These are phyloP conservation scores for Conticribra guillardii DNA, from an alignment of 108 stramenopile genomes.

Conservation along the genomic window DNA sequence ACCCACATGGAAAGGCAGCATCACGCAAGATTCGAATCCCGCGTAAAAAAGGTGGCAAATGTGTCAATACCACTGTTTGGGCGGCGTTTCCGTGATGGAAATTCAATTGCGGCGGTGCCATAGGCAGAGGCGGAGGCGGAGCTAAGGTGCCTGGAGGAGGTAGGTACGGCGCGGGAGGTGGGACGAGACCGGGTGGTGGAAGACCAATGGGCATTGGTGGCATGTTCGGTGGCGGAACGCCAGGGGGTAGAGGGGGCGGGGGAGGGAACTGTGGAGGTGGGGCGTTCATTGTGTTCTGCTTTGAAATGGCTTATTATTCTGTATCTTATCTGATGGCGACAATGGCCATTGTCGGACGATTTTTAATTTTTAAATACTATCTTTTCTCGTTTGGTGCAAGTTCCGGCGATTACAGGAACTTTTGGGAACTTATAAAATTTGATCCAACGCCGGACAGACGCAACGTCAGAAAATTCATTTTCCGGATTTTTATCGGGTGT, in stretches of 20 bases:
- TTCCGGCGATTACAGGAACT: too few species aligned
- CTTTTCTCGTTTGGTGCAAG: too few species aligned
- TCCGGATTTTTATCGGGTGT: too few species aligned
- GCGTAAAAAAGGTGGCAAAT: slow-evolving; percentile 39
- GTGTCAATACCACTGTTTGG: slow-evolving; percentile 34
- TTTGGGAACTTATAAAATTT: too few species aligned
- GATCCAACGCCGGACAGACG: too few species aligned
- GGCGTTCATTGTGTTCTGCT: not conserved
- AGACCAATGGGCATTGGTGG: slow-evolving; percentile 11
- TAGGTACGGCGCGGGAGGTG: slow-evolving; percentile 6
- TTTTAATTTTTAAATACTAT: too few species aligned
- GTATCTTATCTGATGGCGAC: too few species aligned
- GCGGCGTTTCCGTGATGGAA: slow-evolving; percentile 33
- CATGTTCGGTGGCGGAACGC: slow-evolving; percentile 18
- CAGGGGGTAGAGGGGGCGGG: slow-evolving; percentile 19
- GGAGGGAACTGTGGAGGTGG: slow-evolving; percentile 9
- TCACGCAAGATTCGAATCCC: slow-evolving; percentile 39
- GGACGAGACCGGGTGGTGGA: slow-evolving; percentile 1
- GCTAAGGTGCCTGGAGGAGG: not conserved
- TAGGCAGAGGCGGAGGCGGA: slow-evolving; percentile 17
- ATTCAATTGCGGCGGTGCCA: slow-evolving; percentile 28
- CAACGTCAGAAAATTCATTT: too few species aligned
- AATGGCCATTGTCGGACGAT: too few species aligned
- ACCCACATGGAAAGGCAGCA: slow-evolving; percentile 35
- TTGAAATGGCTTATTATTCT: not conserved